Base-by-base conservation (phyloP, 2,329 filamentous ascomycete species). In the Curvularia sp. region DNA sequence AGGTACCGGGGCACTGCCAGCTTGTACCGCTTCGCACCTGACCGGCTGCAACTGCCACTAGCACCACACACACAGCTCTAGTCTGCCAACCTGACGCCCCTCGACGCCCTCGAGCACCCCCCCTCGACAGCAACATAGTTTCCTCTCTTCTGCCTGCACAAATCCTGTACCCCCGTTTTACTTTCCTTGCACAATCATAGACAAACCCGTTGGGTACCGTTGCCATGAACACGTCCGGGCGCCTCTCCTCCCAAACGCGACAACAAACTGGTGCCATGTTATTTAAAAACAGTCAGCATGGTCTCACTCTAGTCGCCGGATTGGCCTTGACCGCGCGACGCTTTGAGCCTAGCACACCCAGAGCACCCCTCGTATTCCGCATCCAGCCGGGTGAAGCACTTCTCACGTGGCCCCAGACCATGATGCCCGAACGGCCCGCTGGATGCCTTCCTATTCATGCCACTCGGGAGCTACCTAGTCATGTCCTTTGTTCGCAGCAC, bases 11-110 rank as follows among this genome's bases (percentile, higher is more conserved):
- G 24, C 49, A 47, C 33, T 43, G 35, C 31, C 39, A 15, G 8
- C 31, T 30, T 31, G 12, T 18, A 13, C 12, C 20, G n/a, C 39
- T 13, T 44, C 42, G 30, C 43, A 55, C 48, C 41, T 51, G 62
- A 50, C 51, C 49, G 39, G 49, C 18, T 49, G 44, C 46, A 43
- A 55, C 46, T 55, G 46, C 53, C 52, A 44, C 52, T 49, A 49
- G 26, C 18, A 18, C 18, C 33, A 49, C 7, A 44, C 43, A 46
- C 43, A 46, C 43, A 20, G n/a, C 24, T 47, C 44, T 47, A 47
- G 44, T 15, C 44, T 47, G 44, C 26, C 26, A 31, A 31, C 28
- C 28, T 31, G 28, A 31, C 28, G 28, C 28, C 22, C 20, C 22
- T 44, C 42, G 7, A 28, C 39, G 18, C 20, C 18, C 42, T 44